Percentiles rank a stretch among this genome's conserved stretches.
Conservation (phyloP, 257 asterid species). For the Nicotiana tabacum region DNA sequence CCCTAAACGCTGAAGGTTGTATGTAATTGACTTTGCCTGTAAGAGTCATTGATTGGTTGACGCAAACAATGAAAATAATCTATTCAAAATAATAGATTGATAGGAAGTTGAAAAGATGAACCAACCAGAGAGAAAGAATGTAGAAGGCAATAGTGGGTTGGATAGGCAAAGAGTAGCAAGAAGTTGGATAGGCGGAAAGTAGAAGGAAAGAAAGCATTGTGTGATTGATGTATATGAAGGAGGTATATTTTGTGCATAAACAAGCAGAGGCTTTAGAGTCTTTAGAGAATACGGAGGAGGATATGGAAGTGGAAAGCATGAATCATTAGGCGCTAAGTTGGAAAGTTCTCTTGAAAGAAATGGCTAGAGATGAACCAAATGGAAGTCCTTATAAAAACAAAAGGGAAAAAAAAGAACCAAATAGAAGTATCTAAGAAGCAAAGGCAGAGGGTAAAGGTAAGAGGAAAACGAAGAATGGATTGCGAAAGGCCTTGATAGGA, state of each 20-base stretch:
- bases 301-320: slow-evolving; percentile 1
- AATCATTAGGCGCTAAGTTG: background rate
- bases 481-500: background rate
- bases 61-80: background rate
- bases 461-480: background rate
- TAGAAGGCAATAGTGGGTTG: background rate
- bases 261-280: background rate
- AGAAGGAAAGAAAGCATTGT: background rate
- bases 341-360: background rate
- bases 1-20: background rate
- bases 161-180: background rate
- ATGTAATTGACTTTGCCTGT: background rate
- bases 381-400: background rate
- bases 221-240: background rate
- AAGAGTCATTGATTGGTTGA: background rate
- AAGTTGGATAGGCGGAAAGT: background rate
- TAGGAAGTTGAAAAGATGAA: background rate
- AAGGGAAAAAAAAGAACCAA: background rate
- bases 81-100: too few relatives aligned
- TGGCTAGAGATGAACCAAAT: background rate
- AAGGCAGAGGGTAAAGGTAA: background rate
- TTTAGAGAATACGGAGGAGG: background rate
- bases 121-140: background rate
- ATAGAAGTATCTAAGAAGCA: background rate
- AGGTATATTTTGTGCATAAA: background rate